A percentile compares a stretch with the other conserved stretches of the same genome.
These are phyloP conservation scores for Tolypocladium guangdongense DNA, from an alignment of 2,329 filamentous ascomycete species.

Conservation along the genomic window DNA sequence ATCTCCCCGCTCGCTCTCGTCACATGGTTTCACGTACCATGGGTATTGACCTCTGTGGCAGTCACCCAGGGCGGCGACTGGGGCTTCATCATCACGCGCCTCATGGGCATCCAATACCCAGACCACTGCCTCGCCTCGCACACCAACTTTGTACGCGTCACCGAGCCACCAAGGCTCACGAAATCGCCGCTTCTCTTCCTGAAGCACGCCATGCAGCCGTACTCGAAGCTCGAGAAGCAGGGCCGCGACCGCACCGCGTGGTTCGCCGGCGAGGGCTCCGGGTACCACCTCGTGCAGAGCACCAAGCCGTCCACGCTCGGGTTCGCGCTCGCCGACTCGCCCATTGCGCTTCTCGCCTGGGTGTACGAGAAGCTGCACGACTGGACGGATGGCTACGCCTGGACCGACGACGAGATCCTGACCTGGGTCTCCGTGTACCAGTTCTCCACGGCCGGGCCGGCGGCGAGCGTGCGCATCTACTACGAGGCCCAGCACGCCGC, in stretches of 20 bases:
- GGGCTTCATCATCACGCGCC: slow-evolving; percentile 55
- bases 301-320: slow-evolving; percentile 66
- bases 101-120: slow-evolving; percentile 49
- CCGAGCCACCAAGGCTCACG: neutral
- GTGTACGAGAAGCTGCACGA: slow-evolving; percentile 68
- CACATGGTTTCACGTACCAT: too few relatives aligned
- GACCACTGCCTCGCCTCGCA: slow-evolving; percentile 42
- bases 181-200: neutral
- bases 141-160: slow-evolving; percentile 19
- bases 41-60: slow-evolving; percentile 1
- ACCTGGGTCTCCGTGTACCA: slow-evolving; percentile 67
- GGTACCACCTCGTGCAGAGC: slow-evolving; percentile 25
- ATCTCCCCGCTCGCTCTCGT: neutral
- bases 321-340: slow-evolving; percentile 58
- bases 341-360: slow-evolving; percentile 63
- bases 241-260: slow-evolving; percentile 36
- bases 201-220: neutral
- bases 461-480: slow-evolving; percentile 59
- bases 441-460: slow-evolving; percentile 58
- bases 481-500: slow-evolving; percentile 48
- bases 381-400: slow-evolving; percentile 63
- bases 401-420: slow-evolving; percentile 66
- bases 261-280: slow-evolving; percentile 44
- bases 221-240: neutral
- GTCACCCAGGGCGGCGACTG: slow-evolving; percentile 58